phyloP scores from a whole-genome alignment of 257 asterid genomes.

The Solanum arcanum region DNA sequence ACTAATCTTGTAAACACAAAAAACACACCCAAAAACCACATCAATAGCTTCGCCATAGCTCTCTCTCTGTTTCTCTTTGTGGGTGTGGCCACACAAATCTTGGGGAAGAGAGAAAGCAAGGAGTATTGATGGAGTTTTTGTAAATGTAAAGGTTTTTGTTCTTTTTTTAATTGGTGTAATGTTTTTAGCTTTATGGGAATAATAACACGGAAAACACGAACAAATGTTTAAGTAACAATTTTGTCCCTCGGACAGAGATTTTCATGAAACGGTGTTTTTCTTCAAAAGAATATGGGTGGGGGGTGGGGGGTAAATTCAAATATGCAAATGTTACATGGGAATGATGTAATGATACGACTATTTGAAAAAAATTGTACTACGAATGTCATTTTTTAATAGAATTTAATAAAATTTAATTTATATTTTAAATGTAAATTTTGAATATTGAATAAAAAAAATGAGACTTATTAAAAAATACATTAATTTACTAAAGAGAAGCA shows the following conservation, averaged over 20 bases:
- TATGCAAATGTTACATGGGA: not conserved
- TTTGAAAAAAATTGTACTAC: no score
- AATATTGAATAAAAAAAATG: rapidly evolving
- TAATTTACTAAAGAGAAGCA: rapidly evolving
- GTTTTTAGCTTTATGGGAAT: not conserved
- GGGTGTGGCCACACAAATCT: slow-evolving; percentile 9
- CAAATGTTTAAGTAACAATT: not conserved
- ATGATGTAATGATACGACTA: not conserved
- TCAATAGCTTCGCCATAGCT: slow-evolving; percentile 22
- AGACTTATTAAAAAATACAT: no score
- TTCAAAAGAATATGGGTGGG: not conserved
- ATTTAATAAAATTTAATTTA: no score
- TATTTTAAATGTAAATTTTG: no score
- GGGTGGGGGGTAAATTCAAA: not conserved
- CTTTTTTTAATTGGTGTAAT: not conserved
- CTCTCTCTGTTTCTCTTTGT: not conserved
- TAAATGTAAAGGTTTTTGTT: not conserved
- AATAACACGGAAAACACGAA: not conserved
- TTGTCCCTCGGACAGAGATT: not conserved
- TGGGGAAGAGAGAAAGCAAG: not conserved
- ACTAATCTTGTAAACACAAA: slow-evolving; percentile 23
- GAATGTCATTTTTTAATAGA: no score
- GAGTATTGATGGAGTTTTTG: not conserved
- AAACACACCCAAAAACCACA: slow-evolving; percentile 31
- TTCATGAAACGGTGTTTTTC: not conserved